phyloP scores from a whole-genome alignment of 805 yeast genomes.

The Yarrowia sp. region DNA sequence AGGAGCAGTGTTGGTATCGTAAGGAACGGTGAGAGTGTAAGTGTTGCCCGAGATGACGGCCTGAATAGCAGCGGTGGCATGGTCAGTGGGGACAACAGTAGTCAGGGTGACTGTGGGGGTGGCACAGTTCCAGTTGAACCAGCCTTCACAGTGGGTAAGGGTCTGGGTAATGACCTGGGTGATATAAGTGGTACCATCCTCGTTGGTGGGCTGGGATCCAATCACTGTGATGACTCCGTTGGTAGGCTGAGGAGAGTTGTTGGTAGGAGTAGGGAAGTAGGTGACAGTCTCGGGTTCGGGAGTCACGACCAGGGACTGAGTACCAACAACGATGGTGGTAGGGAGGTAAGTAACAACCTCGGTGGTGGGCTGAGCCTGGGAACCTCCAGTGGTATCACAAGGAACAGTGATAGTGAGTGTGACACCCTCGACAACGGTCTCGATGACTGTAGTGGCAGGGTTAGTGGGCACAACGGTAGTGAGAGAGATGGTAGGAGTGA shows the following conservation, averaged over 20 bases:
- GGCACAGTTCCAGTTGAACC: not conserved
- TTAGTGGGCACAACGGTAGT: constrained; percentile 22
- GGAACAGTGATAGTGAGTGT: constrained; percentile 14
- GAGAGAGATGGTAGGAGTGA: constrained; percentile 20
- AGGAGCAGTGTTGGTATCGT: constrained; percentile 3
- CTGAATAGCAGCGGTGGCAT: not conserved
- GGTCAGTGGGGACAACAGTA: constrained; percentile 1
- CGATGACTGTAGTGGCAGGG: constrained; percentile 1
- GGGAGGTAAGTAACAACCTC: not conserved
- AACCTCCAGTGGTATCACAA: not conserved
- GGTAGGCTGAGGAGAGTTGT: no score
- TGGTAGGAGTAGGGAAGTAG: not conserved
- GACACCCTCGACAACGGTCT: constrained; percentile 12
- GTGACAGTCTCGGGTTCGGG: not conserved
- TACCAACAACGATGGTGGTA: not conserved
- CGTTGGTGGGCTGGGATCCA: not conserved
- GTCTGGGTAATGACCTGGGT: not conserved
- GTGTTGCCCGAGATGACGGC: not conserved
- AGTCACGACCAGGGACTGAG: not conserved
- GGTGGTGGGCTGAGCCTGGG: not conserved
- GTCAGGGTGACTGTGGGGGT: constrained; percentile 10
- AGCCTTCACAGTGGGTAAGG: constrained; percentile 2
- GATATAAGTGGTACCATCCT: not conserved
- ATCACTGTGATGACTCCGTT: not conserved
- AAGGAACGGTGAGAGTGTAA: not conserved